Percentiles rank a stretch among this genome's conserved stretches.
These are phyloP conservation scores for Trypanosoma lewisi DNA, from an alignment of 208 protist genomes.

Conservation along the genomic window DNA sequence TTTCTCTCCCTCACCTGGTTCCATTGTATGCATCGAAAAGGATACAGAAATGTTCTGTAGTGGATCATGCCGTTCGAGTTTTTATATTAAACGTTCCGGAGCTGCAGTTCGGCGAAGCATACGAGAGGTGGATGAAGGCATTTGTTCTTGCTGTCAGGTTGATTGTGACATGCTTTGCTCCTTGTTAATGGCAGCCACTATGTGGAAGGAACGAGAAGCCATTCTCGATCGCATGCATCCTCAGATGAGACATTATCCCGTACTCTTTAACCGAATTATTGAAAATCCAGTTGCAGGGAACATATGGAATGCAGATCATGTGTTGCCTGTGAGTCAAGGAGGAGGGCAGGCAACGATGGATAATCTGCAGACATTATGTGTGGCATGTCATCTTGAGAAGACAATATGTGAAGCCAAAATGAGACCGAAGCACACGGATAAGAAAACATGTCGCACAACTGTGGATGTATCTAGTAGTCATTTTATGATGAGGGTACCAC, in stretches of 20 bases:
- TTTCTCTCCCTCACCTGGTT: slow-evolving; percentile 28
- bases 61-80: slow-evolving; percentile 54
- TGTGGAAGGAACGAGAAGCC: slow-evolving; percentile 19
- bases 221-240: slow-evolving; percentile 50
- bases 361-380: slow-evolving; percentile 83
- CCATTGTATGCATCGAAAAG: slow-evolving; percentile 32
- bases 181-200: slow-evolving; percentile 21
- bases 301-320: slow-evolving; percentile 82
- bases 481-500: slow-evolving; percentile 3
- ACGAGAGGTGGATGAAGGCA: slow-evolving; percentile 46
- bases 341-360: slow-evolving; percentile 58
- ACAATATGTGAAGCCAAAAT: slow-evolving; percentile 29
- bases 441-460: slow-evolving; percentile 7
- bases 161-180: slow-evolving; percentile 57
- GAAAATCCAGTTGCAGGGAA: slow-evolving; percentile 58
- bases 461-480: slow-evolving; percentile 17
- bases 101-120: slow-evolving; percentile 55
- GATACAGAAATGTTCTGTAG: slow-evolving; percentile 72
- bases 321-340: slow-evolving; percentile 62
- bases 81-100: slow-evolving; percentile 64
- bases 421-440: neutral
- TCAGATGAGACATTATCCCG: slow-evolving; percentile 52
- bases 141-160: slow-evolving; percentile 67
- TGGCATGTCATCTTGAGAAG: slow-evolving; percentile 77
- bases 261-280: slow-evolving; percentile 46